Evolutionary conservation across 176 grass and related monocot species (phyloP), one percentile per base, ranked within the genome.

Genomic region (Musa itinerans): DNA sequence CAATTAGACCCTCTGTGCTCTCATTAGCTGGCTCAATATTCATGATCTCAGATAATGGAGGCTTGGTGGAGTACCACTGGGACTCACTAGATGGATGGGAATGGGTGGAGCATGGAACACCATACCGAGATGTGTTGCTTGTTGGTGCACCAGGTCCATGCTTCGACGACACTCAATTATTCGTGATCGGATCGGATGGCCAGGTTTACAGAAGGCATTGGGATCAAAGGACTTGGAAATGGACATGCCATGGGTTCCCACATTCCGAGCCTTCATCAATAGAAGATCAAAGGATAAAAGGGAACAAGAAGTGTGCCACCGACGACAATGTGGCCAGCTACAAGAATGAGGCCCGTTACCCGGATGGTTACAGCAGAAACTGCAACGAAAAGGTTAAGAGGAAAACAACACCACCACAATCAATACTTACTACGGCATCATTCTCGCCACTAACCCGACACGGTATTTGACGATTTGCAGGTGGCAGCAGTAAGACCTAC

Each of bases 51-150:
- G 95, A 91, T 57, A 75, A 87, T 15, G 95, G 95, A 67, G 84
- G 85, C 1, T 84, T 98, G 11, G 82, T 98, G 1, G 95, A 98
- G 95, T 98, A 98, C 75, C 80, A 89, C 66, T 98, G 89, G 88
- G 82, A 77, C 75, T 72, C 80, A 17, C 80, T 81, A 56, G 95
- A 86, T 9, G 88, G 86, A 64, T 98, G 95, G 95, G 90, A 91
- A 63, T 98, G 95, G 95, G 86, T 98, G 50, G 90, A 98, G 86
- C 95, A 98, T 19, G 95, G 95, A 23, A 91, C 78, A n/a, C 95
- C 95, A 3, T 81, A 84, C 48, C 74, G 83, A 52, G 95, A 80
- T 43, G 90, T 87, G 24, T 73, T 79, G 61, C 76, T 98, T n/a
- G 78, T 86, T 15, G 88, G 90, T 73, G 84, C 90, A 54, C 88